Base-by-base conservation (phyloP, 2,329 filamentous ascomycete species). In the Anthostomella pinea region DNA sequence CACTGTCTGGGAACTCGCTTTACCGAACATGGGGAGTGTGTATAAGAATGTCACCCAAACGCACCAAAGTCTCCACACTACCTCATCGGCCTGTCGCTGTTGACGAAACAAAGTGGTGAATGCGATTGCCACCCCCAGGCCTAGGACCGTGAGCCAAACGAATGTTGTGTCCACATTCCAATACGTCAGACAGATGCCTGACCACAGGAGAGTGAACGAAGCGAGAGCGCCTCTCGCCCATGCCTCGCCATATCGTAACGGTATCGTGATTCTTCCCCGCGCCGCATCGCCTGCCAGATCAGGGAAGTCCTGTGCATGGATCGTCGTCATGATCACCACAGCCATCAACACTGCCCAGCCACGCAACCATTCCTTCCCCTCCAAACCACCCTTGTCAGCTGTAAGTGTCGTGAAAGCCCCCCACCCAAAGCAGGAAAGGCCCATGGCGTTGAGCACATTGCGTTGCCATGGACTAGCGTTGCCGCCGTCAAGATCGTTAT, bases 401-500 rank as follows among this genome's bases (percentile, higher is more conserved):
- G 39, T 24, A 2, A 57, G 38, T 1, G 51, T 42, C 8, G 34
- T 35, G 3, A 55, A 28, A 5, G 54, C 46, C 1, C 57, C 56
- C 38, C 55, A 54, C 32, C 53, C 49, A 39, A 58, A 60, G 29
- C 52, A 53, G 38, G 53, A 48, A 6, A 58, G 39, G 0, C 53
- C 57, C 5, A 35, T 50, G 4, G 51, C 56, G 33, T 58, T 59
- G 22, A 59, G 42, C 4, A 36, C 29, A 30, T 57, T 59, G 3
- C 58, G 51, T 30, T 52, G 41, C 14, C 42, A 37, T 6, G 41
- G 43, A 24, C 51, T 38, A 1, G 37, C 33, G 16, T 30, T 46
- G 20, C 46, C 48, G 15, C 53, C 56, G 13, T 54, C 51, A 2
- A 60, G 48, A 18, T 60, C 55, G 30, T 60, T 60, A 38, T 60